Evolutionary conservation across 1,284 basidiomycete genomes (phyloP).

Genomic region (Ustilago xerochloae): DNA sequence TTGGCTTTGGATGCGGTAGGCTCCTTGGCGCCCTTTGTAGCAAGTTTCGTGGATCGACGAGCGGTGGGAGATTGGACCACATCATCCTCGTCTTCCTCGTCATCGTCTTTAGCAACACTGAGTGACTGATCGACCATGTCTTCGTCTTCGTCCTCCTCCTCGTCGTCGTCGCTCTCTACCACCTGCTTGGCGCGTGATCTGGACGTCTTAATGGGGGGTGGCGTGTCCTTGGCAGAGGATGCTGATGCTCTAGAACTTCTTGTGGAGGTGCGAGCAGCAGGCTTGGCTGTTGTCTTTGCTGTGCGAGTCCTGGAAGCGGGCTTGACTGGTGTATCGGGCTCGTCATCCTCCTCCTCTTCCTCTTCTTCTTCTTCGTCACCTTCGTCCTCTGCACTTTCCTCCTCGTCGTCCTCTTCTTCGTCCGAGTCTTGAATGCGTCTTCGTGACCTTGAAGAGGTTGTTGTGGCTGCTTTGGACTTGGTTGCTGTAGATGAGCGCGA

Average conservation of each 20-base stretch:
- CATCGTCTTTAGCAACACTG: conserved; percentile 21
- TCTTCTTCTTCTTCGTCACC: conserved; percentile 22
- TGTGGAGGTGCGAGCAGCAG: conserved; percentile 10
- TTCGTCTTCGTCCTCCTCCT: conserved; percentile 20
- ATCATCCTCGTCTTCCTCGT: conserved; percentile 16
- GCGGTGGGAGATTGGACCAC: conserved; percentile 25
- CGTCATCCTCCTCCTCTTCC: conserved; percentile 19
- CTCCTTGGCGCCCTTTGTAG: background rate
- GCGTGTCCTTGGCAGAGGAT: conserved; percentile 8
- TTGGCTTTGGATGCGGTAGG: conserved; percentile 16
- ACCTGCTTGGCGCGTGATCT: conserved; percentile 25
- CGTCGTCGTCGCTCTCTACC: conserved; percentile 33
- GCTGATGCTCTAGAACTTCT: conserved; percentile 11
- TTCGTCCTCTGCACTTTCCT: conserved; percentile 18
- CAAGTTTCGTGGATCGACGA: conserved; percentile 13
- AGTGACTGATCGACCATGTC: conserved; percentile 35
- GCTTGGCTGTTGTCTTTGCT: conserved; percentile 12
- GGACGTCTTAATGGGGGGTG: conserved; percentile 21
- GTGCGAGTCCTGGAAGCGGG: conserved; percentile 24
- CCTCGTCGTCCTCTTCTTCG: conserved; percentile 21
- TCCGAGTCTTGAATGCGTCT: conserved; percentile 41
- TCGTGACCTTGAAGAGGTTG: conserved; percentile 25
- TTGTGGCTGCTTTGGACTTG: conserved; percentile 13
- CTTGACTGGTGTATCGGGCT: conserved; percentile 31
- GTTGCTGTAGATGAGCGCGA: conserved; percentile 19